phyloP scores from a whole-genome alignment of 305 asterid genomes.

The Fraxinus latifolia region DNA sequence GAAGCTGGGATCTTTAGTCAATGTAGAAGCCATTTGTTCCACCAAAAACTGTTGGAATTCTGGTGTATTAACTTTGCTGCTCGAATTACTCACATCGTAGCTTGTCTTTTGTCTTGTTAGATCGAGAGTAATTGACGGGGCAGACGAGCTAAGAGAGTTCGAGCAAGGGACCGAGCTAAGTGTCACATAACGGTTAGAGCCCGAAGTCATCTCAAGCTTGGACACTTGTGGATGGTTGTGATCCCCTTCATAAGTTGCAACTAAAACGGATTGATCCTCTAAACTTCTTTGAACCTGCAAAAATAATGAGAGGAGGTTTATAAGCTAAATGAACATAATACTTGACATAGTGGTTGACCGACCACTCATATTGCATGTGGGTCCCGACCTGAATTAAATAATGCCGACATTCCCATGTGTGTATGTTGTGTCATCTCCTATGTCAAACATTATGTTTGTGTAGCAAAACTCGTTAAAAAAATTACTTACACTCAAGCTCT shows the following conservation, averaged over 20 bases:
- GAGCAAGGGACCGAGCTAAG: conserved; percentile 43
- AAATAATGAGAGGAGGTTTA: background rate
- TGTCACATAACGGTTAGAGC: conserved; percentile 26
- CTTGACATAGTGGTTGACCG: no score
- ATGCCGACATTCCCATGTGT: no score
- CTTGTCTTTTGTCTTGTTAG: conserved; percentile 38
- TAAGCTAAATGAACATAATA: background rate
- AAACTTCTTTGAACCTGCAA: conserved; percentile 82
- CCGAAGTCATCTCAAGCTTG: conserved; percentile 38
- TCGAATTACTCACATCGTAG: conserved; percentile 26
- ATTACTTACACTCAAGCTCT: background rate
- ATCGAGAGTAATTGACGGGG: conserved; percentile 54
- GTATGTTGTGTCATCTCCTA: no score
- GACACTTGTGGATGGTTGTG: conserved; percentile 76
- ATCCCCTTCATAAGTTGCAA: conserved; percentile 91
- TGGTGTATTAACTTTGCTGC: conserved; percentile 34
- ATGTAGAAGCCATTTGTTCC: conserved; percentile 89
- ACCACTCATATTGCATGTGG: no score
- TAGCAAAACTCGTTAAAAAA: no score
- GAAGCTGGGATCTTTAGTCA: conserved; percentile 86
- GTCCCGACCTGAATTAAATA: no score
- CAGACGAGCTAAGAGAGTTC: conserved; percentile 30
- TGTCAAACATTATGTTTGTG: no score
- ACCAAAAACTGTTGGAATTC: conserved; percentile 52
- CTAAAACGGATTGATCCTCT: conserved; percentile 70